Evolutionary conservation across 768 basidiomycete genomes (phyloP), one percentile per base, ranked within the genome.

Genomic region (Leccinum boreale): DNA sequence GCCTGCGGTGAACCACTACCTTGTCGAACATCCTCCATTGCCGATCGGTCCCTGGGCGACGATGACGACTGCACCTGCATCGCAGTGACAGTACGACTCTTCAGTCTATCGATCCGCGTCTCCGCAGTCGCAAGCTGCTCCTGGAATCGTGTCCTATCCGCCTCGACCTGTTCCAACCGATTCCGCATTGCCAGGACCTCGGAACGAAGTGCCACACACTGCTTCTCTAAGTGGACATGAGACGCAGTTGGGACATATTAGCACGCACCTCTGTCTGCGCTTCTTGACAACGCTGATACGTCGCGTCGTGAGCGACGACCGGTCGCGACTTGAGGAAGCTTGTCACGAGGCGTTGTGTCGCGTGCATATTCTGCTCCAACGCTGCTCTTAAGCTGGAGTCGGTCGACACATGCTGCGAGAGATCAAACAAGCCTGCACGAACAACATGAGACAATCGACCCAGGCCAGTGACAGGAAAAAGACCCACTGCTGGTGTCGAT

Each of bases 191-290:
- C 57, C 55, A 77, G 77, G 24, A 89, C 69, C 69, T 90, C 79
- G 55, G 86, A 83, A 61, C 79, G 80, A 50, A 89, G 70, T 29
- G 82, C 75, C 42, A 74, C 75, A 63, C 82, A 85, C 87, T 90
- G 59, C 49, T 50, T 50, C 31, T 9, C 36, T 69, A 11, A 69
- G 58, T 49, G 53, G 26, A 50, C 36, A 50, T n/a, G 49, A 46
- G 33, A 56, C 14, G 9, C 26, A 46, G n/a, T 33, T 3, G 3
- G 8, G 14, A 35, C 6, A 14, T 59, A 45, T 53, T 46, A 35
- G n/a, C 3, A 31, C 81, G 59, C 65, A 88, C 87, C 79, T 87
- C 83, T 17, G 83, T 82, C 65, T 83, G 81, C 33, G 75, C 78
- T 65, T 73, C 78, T 66, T 86, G 84, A 68, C 74, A 81, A 51